Conservation (phyloP, 768 basidiomycete species). For the Cystofilobasidium macerans region DNA sequence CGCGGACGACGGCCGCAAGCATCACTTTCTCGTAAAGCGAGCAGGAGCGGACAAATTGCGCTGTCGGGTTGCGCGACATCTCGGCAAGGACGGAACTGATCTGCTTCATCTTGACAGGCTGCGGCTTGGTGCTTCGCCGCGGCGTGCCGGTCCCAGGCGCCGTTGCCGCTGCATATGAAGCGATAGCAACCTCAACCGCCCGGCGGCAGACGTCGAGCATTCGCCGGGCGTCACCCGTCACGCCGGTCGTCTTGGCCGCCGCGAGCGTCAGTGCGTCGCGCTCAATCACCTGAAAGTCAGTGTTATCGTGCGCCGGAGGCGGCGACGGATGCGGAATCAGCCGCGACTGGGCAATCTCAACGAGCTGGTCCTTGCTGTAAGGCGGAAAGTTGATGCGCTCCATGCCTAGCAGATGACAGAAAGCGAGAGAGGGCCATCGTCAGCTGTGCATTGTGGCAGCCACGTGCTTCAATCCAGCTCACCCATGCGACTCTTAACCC, state of each 20-base stretch:
- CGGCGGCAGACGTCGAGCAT: constrained; percentile 88
- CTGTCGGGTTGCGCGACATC: constrained; percentile 85
- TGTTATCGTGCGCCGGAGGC: constrained; percentile 35
- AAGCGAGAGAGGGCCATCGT: too few relatives aligned
- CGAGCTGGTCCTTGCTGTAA: constrained; percentile 65
- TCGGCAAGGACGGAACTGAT: constrained; percentile 66
- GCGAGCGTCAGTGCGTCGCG: constrained; percentile 75
- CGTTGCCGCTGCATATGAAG: constrained; percentile 24
- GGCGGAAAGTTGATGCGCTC: constrained; percentile 84
- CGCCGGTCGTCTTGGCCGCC: constrained; percentile 62
- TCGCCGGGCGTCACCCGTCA: constrained; percentile 87
- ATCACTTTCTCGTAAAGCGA: constrained; percentile 81
- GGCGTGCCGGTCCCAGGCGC: constrained; percentile 28
- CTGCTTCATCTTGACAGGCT: constrained; percentile 55
- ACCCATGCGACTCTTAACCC: constrained; percentile 65
- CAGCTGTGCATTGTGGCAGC: background rate
- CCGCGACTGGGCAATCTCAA: constrained; percentile 75
- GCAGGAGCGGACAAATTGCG: constrained; percentile 67
- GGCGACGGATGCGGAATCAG: constrained; percentile 43
- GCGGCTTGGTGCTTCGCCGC: constrained; percentile 19
- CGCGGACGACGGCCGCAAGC: constrained; percentile 70
- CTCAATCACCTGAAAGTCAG: constrained; percentile 45
- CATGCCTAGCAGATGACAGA: constrained; percentile 50
- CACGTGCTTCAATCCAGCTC: background rate
- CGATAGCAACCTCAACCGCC: constrained; percentile 61